These are phyloP conservation scores for Kalanchoe fedtschenkoi DNA, from an alignment of 164 flowering plant species.

Conservation along the genomic window DNA sequence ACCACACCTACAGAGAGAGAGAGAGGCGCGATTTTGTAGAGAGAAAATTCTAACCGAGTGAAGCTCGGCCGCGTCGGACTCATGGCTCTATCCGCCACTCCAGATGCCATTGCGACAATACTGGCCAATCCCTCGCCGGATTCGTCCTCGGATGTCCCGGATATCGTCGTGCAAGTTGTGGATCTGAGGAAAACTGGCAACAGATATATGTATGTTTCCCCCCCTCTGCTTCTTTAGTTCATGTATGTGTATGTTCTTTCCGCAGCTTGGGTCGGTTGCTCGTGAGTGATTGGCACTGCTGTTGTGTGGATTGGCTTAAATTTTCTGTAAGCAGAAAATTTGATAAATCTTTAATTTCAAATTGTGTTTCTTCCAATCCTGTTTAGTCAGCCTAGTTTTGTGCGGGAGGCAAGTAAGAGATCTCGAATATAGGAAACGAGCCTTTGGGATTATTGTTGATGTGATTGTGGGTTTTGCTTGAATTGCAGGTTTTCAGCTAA, in stretches of 20 bases:
- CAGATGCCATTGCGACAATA: constrained; percentile 54
- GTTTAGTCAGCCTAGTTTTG: too few species aligned
- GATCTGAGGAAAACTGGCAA: constrained; percentile 74
- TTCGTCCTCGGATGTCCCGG: constrained; percentile 41
- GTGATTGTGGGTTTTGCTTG: not conserved
- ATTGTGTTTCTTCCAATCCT: too few species aligned
- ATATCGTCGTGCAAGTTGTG: constrained; percentile 61
- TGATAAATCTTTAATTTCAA: too few species aligned
- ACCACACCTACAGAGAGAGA: not conserved
- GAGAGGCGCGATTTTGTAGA: constrained; percentile 2
- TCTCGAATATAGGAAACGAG: too few species aligned
- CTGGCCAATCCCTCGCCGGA: constrained; percentile 66
- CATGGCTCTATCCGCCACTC: constrained; percentile 47
- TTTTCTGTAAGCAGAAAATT: too few species aligned
- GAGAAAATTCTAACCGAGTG: not conserved
- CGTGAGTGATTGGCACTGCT: too few species aligned
- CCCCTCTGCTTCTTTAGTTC: not conserved
- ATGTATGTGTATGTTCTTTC: not conserved
- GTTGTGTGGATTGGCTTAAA: too few species aligned
- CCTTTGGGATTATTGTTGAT: too few species aligned
- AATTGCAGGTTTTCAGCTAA: constrained; percentile 49
- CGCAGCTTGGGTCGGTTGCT: not conserved
- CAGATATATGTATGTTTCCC: constrained; percentile 44
- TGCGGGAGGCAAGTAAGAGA: too few species aligned
- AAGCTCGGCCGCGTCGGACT: not conserved